Percentiles rank a stretch among this genome's conserved stretches.
Conservation (phyloP, 306 rosid species). For the Cercis canadensis region DNA sequence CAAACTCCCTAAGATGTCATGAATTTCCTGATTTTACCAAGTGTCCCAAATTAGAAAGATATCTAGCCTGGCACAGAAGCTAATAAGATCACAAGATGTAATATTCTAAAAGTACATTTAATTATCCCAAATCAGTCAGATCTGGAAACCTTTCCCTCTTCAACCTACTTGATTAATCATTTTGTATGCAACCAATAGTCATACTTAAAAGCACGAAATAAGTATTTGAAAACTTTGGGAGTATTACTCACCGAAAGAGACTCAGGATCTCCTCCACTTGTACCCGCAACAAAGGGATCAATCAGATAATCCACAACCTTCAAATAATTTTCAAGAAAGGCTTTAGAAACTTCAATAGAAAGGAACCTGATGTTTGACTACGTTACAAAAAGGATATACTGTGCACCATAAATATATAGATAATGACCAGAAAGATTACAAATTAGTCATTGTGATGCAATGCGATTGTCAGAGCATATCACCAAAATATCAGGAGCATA, state of each 20-base stretch:
- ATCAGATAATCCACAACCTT: conserved; percentile 95
- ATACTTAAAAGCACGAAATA: conserved; percentile 18
- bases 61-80: conserved; percentile 7
- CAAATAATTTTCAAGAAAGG: conserved; percentile 29
- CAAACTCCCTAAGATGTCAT: conserved; percentile 5
- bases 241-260: conserved; percentile 89
- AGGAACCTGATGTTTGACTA: conserved; percentile 1
- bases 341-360: conserved; percentile 13
- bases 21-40: background rate
- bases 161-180: conserved; percentile 20
- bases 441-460: conserved; percentile 15
- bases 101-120: conserved; percentile 15
- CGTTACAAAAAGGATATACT: conserved; percentile 14
- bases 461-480: background rate
- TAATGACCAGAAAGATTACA: conserved; percentile 25
- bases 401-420: conserved; percentile 24
- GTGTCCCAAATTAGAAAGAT: conserved; percentile 10
- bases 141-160: conserved; percentile 19
- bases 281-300: conserved; percentile 91
- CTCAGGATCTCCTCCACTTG: conserved; percentile 88
- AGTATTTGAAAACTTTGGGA: conserved; percentile 31
- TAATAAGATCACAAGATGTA: conserved; percentile 4
- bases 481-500: too few relatives aligned
- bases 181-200: conserved; percentile 20
- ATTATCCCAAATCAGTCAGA: conserved; percentile 21